phyloP scores from a whole-genome alignment of 768 basidiomycete species.

The Termitomyces sp. region DNA sequence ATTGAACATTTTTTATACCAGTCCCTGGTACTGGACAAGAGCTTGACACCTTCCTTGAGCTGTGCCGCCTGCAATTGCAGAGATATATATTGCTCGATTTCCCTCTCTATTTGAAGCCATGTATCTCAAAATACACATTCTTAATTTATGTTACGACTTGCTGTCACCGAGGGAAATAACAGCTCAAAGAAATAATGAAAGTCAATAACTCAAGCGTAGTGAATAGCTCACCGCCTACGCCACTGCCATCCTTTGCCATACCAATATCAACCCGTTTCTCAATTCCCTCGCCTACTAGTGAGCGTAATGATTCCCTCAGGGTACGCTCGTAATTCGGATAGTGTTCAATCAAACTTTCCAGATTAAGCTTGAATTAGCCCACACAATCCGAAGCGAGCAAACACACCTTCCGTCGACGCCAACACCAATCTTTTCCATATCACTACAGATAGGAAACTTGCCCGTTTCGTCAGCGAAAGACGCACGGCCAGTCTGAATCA shows the following conservation, averaged over 20 bases:
- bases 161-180: too few species aligned
- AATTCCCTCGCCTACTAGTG: conserved; percentile 73
- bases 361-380: neutral
- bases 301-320: conserved; percentile 69
- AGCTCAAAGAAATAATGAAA: neutral
- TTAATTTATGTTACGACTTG: too few species aligned
- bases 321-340: conserved; percentile 83
- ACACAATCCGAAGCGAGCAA: neutral
- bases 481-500: conserved; percentile 76
- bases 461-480: conserved; percentile 39
- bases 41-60: too few species aligned
- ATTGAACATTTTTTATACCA: too few species aligned
- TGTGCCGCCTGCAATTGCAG: too few species aligned
- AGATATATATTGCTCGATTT: too few species aligned
- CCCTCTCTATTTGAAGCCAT: too few species aligned
- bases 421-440: conserved; percentile 58
- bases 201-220: neutral
- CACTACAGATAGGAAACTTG: conserved; percentile 18
- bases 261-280: conserved; percentile 83
- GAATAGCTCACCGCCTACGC: conserved; percentile 79
- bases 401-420: conserved; percentile 89
- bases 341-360: conserved; percentile 78
- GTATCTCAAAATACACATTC: too few species aligned
- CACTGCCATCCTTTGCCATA: conserved; percentile 95
- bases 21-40: too few species aligned